A percentile compares a stretch with the other conserved stretches of the same genome.
These are phyloP conservation scores for Salix koriyanagi DNA, from an alignment of 345 rosid genomes.

Conservation along the genomic window DNA sequence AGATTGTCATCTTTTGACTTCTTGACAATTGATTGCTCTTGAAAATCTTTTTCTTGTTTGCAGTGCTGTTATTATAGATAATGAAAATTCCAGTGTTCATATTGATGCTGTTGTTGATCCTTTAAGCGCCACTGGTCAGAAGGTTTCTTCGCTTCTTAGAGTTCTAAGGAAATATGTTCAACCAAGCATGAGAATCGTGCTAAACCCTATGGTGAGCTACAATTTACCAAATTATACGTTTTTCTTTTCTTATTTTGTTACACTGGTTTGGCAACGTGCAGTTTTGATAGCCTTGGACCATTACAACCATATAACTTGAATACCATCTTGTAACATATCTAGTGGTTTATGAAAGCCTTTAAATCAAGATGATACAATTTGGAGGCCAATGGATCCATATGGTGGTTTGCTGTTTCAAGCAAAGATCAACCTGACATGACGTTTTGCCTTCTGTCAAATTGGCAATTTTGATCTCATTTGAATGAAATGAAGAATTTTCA, in stretches of 20 bases:
- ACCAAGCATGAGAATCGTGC: slow-evolving; percentile 88
- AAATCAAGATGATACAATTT: neutral
- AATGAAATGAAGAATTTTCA: neutral
- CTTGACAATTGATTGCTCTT: too few relatives aligned
- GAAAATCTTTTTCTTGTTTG: slow-evolving; percentile 3
- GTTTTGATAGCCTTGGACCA: neutral
- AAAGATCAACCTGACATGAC: neutral
- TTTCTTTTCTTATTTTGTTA: neutral
- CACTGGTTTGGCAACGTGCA: neutral
- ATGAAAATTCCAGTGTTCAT: slow-evolving; percentile 76
- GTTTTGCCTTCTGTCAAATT: neutral
- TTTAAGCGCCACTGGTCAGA: slow-evolving; percentile 86
- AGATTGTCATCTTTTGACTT: too few relatives aligned
- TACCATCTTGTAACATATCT: too few relatives aligned
- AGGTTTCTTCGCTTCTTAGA: slow-evolving; percentile 78
- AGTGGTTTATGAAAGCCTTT: neutral
- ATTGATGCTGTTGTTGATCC: slow-evolving; percentile 97
- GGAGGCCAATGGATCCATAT: neutral
- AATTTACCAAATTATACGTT: neutral
- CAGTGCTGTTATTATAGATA: slow-evolving; percentile 78
- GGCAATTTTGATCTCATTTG: neutral
- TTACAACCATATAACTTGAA: too few relatives aligned
- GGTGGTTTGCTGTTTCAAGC: neutral
- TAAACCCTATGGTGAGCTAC: slow-evolving; percentile 88
- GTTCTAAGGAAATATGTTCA: slow-evolving; percentile 64